Percentiles rank a stretch among this genome's conserved stretches.
Conservation (phyloP, 2,329 filamentous ascomycete species). For the Stenocarpella maydis region DNA sequence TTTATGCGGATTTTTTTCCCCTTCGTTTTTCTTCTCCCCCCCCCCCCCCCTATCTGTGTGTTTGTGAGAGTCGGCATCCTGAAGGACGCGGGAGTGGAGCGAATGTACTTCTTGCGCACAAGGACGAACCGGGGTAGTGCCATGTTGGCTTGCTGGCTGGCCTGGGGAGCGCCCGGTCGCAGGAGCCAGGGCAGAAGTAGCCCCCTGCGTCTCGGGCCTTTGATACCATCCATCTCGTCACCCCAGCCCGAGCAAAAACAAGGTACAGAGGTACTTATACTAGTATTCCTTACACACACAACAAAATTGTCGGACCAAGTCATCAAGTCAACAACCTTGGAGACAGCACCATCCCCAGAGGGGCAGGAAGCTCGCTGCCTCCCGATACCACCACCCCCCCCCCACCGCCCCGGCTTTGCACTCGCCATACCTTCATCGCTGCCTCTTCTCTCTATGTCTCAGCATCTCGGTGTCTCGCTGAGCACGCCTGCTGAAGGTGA, state of each 20-base stretch:
- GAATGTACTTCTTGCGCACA: neutral
- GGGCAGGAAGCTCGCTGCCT: conserved; percentile 14
- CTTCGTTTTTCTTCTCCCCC: no score
- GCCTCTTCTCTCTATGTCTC: neutral
- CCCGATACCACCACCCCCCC: neutral
- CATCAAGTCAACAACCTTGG: conserved; percentile 21
- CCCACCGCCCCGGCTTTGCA: conserved; percentile 2
- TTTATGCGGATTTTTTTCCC: no score
- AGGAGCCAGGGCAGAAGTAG: neutral
- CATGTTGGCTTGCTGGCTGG: conserved; percentile 3
- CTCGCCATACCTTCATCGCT: conserved; percentile 4
- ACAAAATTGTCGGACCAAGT: conserved; percentile 19
- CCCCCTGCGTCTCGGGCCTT: neutral
- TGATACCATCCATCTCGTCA: neutral
- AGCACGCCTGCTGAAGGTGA: neutral
- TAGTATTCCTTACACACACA: no score
- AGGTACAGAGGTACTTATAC: neutral
- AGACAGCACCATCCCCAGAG: conserved; percentile 14
- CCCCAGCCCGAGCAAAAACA: neutral
- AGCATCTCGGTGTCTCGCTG: no score
- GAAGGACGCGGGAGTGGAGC: conserved; percentile 17
- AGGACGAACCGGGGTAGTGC: neutral
- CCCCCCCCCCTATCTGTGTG: no score
- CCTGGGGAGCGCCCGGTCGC: neutral
- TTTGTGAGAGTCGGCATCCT: neutral